Evolutionary conservation across 805 yeast genomes (phyloP), one percentile per base, ranked within the genome.

Genomic region (Monosporozyma solicola): DNA sequence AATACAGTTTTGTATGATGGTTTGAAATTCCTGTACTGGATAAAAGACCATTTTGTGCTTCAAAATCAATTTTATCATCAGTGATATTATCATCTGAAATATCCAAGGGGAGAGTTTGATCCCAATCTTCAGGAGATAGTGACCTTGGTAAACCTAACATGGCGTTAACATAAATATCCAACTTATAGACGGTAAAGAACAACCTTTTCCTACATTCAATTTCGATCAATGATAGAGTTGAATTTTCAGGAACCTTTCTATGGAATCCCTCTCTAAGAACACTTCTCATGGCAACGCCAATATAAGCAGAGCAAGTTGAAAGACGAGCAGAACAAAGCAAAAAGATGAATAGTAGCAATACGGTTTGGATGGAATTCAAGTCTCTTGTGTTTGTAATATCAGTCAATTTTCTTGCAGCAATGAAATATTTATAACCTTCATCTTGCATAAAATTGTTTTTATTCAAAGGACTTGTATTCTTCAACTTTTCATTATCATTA

Each of bases 151-250:
- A 72, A 0, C 97, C 97, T 57, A 91, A 67, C 79, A 90, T 83
- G 3, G 96, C 87, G 66, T 89, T 88, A 54, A 90, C 87, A 65
- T 91, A 91, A 41, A 89, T 82, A 66, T 91, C 97, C 87, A 90
- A 80, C 65, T 91, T 90, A 67, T 87, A 85, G 54, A 91, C 84
- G 0, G 96, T 87, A 83, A 88, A 90, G 65, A 90, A 90, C 31
- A 90, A 72, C 56, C 97, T 76, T 66, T 89, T 91, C 53, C 96
- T 75, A 49, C 89, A 86, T 64, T 91, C 97, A 39, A 84, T 75
- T 64, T 86, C 95, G 50, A 91, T 84, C 0, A 91, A 68, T 76
- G 71, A 68, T 74, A 83, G 54, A 66, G 76, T 62, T 0, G 68
- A 60, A 15, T 61, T 57, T 25, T 61, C 80, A 71, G 79, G 79